Evolutionary conservation across 176 grass and related monocot species (phyloP).

Genomic region (Tillandsia leiboldiana): DNA sequence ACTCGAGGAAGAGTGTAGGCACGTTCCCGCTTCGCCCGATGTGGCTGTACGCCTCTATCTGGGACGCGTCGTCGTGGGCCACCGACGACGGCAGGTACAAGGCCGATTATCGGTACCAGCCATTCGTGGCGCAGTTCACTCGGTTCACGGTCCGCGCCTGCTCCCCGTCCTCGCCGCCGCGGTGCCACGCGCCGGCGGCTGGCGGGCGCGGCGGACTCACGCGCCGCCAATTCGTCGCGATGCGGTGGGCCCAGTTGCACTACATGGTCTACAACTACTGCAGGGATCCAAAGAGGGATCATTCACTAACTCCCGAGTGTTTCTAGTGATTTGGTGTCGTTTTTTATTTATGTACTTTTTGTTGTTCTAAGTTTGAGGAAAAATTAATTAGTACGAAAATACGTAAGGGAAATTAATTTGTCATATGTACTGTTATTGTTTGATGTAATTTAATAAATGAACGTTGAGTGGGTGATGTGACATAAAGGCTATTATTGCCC

Average conservation of each 20-base stretch:
- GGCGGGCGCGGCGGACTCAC: slow-evolving; percentile 19
- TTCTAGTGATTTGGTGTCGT: no score
- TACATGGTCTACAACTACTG: slow-evolving; percentile 72
- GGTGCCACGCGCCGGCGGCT: slow-evolving; percentile 17
- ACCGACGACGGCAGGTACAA: slow-evolving; percentile 55
- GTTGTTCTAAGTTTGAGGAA: no score
- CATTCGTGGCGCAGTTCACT: slow-evolving; percentile 49
- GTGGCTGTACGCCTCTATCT: slow-evolving; percentile 71
- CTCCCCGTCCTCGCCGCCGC: slow-evolving; percentile 10
- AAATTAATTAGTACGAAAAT: no score
- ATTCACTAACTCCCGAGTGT: slow-evolving; percentile 44
- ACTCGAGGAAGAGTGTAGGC: slow-evolving; percentile 17
- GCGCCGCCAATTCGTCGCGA: slow-evolving; percentile 30
- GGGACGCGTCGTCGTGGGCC: slow-evolving; percentile 69
- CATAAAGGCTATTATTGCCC: no score
- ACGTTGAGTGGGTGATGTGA: no score
- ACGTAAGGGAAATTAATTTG: no score
- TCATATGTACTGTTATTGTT: no score
- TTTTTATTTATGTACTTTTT: no score
- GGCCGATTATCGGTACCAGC: slow-evolving; percentile 52
- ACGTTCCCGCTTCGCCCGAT: slow-evolving; percentile 39
- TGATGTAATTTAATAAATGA: no score
- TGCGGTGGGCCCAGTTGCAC: slow-evolving; percentile 44
- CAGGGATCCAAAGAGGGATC: slow-evolving; percentile 36
- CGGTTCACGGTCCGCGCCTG: slow-evolving; percentile 37